Evolutionary conservation across 257 asterid species (phyloP).

Genomic region (Avicennia marina): DNA sequence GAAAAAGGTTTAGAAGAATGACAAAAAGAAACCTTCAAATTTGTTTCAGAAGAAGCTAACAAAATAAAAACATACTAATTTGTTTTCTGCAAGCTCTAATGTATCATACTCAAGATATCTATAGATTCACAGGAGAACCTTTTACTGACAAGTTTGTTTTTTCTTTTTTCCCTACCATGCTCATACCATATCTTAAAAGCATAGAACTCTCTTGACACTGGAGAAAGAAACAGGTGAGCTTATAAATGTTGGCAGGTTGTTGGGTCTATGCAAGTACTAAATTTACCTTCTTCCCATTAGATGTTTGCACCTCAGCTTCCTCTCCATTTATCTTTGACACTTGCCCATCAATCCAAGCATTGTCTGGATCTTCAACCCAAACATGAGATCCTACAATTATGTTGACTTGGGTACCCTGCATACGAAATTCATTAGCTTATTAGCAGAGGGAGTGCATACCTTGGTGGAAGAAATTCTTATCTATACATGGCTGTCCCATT

Average conservation of each 20-base stretch:
- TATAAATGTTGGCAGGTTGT: neutral
- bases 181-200: neutral
- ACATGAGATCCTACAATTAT: constrained; percentile 84
- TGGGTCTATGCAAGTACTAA: constrained; percentile 36
- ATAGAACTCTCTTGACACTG: constrained; percentile 1
- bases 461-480: neutral
- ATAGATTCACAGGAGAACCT: neutral
- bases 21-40: too few species aligned
- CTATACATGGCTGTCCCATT: neutral
- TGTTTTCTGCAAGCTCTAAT: neutral
- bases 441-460: neutral
- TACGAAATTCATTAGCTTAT: constrained; percentile 19
- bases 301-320: constrained; percentile 56
- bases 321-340: constrained; percentile 74
- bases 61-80: neutral
- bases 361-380: constrained; percentile 81
- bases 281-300: constrained; percentile 67
- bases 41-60: too few species aligned
- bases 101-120: neutral
- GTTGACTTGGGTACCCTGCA: constrained; percentile 87
- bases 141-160: neutral
- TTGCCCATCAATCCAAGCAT: constrained; percentile 75
- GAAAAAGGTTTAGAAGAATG: too few species aligned
- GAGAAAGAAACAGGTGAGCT: neutral
- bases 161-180: neutral